Evolutionary conservation across 73 alveolate species (phyloP).

Genomic region (Paramecium caudatum): DNA sequence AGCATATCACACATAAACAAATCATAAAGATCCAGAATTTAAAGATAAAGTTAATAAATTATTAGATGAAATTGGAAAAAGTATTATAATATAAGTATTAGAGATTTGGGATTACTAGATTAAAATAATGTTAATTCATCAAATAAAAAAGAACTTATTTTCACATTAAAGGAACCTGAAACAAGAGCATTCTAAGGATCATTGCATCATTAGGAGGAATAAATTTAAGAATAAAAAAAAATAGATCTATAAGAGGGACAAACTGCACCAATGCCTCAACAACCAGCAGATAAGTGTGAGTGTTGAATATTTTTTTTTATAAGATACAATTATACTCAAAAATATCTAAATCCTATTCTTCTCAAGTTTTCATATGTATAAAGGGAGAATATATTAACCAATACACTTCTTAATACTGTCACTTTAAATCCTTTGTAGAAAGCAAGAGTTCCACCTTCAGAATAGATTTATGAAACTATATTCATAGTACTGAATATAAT

Average conservation of each 20-base stretch:
- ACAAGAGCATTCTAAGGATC: too few species aligned
- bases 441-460: slow-evolving; percentile 29
- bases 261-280: too few species aligned
- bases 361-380: slow-evolving; percentile 26
- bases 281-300: too few species aligned
- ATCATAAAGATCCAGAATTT: slow-evolving; percentile 41
- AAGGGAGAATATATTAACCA: slow-evolving; percentile 44
- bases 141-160: slow-evolving; percentile 4
- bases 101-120: background rate
- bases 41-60: background rate
- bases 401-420: slow-evolving; percentile 42
- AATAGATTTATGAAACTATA: background rate
- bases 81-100: background rate
- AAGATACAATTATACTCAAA: too few species aligned
- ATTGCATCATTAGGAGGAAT: too few species aligned
- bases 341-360: slow-evolving; percentile 43
- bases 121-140: background rate
- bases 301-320: too few species aligned
- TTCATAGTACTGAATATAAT: background rate
- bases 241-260: too few species aligned
- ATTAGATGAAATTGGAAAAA: slow-evolving; percentile 3
- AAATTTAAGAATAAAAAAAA: too few species aligned
- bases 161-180: too few species aligned
- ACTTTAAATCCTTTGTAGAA: slow-evolving; percentile 50
- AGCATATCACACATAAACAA: background rate